These are phyloP conservation scores for Cardamine chenopodiifolia DNA, from an alignment of 345 rosid species.

Conservation along the genomic window DNA sequence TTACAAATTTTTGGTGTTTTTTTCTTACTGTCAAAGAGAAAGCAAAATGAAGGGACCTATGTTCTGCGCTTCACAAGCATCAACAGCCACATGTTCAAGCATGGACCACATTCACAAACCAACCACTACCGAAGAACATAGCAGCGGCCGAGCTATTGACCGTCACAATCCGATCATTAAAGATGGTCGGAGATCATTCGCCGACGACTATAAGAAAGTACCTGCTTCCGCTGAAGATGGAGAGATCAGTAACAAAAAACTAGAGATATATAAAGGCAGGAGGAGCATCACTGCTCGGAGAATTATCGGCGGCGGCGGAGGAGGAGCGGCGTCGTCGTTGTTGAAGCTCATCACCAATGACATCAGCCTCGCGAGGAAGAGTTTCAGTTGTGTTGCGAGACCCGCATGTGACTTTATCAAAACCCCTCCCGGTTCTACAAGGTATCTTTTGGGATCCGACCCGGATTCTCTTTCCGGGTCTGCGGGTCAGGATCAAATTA, in stretches of 20 bases:
- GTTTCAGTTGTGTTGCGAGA: constrained; percentile 45
- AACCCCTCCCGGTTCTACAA: constrained; percentile 74
- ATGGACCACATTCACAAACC: constrained; percentile 51
- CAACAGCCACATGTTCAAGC: constrained; percentile 79
- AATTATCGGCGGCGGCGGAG: constrained; percentile 22
- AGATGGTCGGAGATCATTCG: constrained; percentile 50
- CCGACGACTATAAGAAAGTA: constrained; percentile 41
- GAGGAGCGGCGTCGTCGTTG: constrained; percentile 26
- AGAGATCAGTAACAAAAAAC: constrained; percentile 18
- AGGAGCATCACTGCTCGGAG: constrained; percentile 33
- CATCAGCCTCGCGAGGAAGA: constrained; percentile 43
- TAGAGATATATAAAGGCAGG: constrained; percentile 35
- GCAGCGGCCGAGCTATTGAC: constrained; percentile 64
- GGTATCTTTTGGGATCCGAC: constrained; percentile 65
- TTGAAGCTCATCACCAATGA: constrained; percentile 38
- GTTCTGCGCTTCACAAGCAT: constrained; percentile 74
- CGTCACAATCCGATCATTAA: constrained; percentile 85
- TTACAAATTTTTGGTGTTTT: neutral
- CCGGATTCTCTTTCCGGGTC: constrained; percentile 45
- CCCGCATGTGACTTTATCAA: constrained; percentile 44
- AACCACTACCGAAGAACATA: constrained; percentile 42
- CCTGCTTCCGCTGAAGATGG: constrained; percentile 22
- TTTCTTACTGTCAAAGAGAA: neutral
- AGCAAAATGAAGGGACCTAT: constrained; percentile 31
- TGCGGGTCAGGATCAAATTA: constrained; percentile 50